Evolutionary conservation across 1,139 yeast species (phyloP), one percentile per base, ranked within the genome.

Genomic region (Blastobotrys malaysiensis): DNA sequence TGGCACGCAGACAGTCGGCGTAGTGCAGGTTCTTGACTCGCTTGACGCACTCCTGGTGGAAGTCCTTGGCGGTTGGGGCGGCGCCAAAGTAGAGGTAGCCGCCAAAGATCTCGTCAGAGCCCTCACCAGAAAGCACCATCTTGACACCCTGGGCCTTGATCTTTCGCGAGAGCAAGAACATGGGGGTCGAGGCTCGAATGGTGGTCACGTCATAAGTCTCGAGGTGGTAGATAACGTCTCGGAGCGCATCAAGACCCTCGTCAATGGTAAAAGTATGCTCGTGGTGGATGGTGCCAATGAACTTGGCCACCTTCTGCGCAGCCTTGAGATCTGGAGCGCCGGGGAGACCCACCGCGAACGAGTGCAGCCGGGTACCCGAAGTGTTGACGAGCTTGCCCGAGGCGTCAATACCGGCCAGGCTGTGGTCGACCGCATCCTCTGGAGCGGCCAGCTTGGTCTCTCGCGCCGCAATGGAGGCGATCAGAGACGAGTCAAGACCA

Each of bases 61-160:
- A 93, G 65, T 88, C 98, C 57, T 77, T 77, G 52, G 96, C 85
- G 56, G 86, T 78, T 65, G 99, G 99, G 53, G 99, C 99, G 68
- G 88, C 84, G 54, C 97, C 98, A 69, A 93, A 93, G 79, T 93
- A 93, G 66, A 93, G 78, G 80, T 93, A 93, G 51, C 99, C 99
- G 65, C 99, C 99, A 70, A 93, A 93, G 72, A 93, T 86, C 78
- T 93, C 99, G 74, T 93, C 99, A 48, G 97, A 89, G 61, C 99
- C 99, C 76, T 93, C 99, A 70, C 99, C 99, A 45, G 97, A 88
- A 58, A 93, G 78, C 50, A 93, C 99, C 99, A 93, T 93, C 83
- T 93, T 93, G 67, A 93, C 97, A 73, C 98, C 99, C 75, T 91
- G 98, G 54, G 99, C 99, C 79, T 93, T 93, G 78, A 93, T 93